phyloP scores from a whole-genome alignment of 148 eudicot genomes.

The Polygonum maritimum region DNA sequence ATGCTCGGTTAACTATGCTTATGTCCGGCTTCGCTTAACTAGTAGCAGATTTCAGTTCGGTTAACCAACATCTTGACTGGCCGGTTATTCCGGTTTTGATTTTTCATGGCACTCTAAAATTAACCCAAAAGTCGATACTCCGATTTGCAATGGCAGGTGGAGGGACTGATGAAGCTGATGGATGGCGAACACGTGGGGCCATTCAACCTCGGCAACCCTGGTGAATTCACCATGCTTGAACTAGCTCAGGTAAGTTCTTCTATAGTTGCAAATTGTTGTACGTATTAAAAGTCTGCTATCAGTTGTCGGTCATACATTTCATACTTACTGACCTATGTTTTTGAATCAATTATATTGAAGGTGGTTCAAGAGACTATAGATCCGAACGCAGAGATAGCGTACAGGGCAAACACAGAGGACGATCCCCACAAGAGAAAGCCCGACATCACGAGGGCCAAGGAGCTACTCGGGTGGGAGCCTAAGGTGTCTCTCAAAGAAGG shows the following conservation, averaged over 20 bases:
- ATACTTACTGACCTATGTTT: background rate
- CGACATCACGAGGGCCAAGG: conserved; percentile 80
- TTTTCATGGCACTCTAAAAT: too few relatives aligned
- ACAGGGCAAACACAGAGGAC: conserved; percentile 86
- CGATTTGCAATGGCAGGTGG: conserved; percentile 40
- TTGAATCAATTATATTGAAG: conserved; percentile 16
- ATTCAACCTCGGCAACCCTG: conserved; percentile 92
- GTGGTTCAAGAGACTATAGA: conserved; percentile 97
- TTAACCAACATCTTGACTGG: too few relatives aligned
- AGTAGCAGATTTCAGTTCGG: too few relatives aligned
- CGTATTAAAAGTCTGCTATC: too few relatives aligned
- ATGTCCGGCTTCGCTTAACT: too few relatives aligned
- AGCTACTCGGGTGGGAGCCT: conserved; percentile 90
- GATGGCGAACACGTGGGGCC: conserved; percentile 99
- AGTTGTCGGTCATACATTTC: background rate
- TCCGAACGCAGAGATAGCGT: conserved; percentile 81
- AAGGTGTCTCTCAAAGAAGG: conserved; percentile 81
- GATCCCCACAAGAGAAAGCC: conserved; percentile 99
- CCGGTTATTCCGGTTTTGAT: too few relatives aligned
- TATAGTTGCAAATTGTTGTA: background rate
- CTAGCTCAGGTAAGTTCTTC: conserved; percentile 61
- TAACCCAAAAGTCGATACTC: background rate
- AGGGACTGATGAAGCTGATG: conserved; percentile 92
- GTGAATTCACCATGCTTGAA: conserved; percentile 98
- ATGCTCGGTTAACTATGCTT: too few relatives aligned